Conservation (phyloP, 345 rosid species). For the Cardiospermum halicacabum region DNA sequence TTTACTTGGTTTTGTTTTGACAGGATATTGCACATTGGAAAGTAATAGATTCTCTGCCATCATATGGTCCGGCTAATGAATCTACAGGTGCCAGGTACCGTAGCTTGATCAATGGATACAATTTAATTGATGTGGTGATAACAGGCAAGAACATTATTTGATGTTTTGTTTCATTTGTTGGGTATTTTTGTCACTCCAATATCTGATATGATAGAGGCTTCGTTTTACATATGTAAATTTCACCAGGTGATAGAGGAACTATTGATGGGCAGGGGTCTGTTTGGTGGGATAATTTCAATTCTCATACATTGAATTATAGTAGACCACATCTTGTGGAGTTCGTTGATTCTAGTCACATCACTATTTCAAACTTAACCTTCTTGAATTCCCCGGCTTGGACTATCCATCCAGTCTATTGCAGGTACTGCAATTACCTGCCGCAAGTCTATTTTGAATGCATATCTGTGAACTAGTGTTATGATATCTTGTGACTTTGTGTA, state of each 20-base stretch:
- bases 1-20: background rate
- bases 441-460: no score
- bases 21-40: conserved; percentile 42
- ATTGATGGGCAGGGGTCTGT: conserved; percentile 58
- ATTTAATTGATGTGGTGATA: conserved; percentile 38
- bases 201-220: background rate
- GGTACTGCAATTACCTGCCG: conserved; percentile 29
- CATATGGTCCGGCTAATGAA: conserved; percentile 45
- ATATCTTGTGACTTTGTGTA: no score
- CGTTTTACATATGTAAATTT: conserved; percentile 1
- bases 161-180: background rate
- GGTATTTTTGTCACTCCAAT: no score
- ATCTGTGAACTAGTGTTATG: no score
- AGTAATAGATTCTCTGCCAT: conserved; percentile 38
- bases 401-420: conserved; percentile 59
- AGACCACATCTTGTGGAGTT: conserved; percentile 57
- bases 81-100: conserved; percentile 39
- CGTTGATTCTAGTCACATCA: conserved; percentile 31
- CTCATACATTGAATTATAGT: conserved; percentile 31
- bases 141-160: conserved; percentile 34
- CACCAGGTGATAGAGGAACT: conserved; percentile 56
- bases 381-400: conserved; percentile 56
- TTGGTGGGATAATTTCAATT: conserved; percentile 62
- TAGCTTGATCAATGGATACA: conserved; percentile 40
- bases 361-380: conserved; percentile 50